Evolutionary conservation across 2,329 filamentous ascomycete species (phyloP).

Genomic region (Fusarium protoensiforme): DNA sequence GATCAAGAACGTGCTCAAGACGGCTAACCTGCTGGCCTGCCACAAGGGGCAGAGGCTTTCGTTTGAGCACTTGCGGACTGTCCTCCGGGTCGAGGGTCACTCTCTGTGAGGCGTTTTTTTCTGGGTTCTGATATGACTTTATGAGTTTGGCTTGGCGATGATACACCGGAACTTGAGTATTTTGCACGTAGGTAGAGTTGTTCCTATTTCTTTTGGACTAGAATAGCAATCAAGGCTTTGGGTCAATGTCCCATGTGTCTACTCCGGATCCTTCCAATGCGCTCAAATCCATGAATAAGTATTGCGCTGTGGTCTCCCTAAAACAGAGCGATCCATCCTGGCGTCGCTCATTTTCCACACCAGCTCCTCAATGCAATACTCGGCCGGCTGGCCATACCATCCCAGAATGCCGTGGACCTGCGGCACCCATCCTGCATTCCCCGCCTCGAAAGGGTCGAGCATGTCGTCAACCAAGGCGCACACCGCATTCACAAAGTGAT

Average conservation of each 20-base stretch:
- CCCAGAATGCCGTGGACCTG: conserved; percentile 8
- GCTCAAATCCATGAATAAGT: background rate
- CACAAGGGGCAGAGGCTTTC: conserved; percentile 45
- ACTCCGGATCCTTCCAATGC: background rate
- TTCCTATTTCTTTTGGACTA: background rate
- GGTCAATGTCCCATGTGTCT: background rate
- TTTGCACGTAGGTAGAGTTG: background rate
- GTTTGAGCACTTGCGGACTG: conserved; percentile 45
- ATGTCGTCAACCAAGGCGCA: background rate
- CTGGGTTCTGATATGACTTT: background rate
- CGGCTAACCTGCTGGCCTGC: conserved; percentile 46
- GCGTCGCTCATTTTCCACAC: background rate
- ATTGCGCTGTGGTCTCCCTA: background rate
- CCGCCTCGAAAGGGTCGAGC: background rate
- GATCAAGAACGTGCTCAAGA: conserved; percentile 62
- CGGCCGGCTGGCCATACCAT: background rate
- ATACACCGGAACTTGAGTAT: background rate
- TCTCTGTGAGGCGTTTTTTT: conserved; percentile 34
- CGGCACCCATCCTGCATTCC: background rate
- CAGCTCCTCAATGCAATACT: background rate
- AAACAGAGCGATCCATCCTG: background rate
- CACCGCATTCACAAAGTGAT: background rate
- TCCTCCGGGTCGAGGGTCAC: conserved; percentile 45
- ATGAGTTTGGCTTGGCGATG: background rate
- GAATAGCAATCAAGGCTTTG: background rate